Evolutionary conservation across 148 eudicot genomes (phyloP).

Genomic region (Talinum fruticosum): DNA sequence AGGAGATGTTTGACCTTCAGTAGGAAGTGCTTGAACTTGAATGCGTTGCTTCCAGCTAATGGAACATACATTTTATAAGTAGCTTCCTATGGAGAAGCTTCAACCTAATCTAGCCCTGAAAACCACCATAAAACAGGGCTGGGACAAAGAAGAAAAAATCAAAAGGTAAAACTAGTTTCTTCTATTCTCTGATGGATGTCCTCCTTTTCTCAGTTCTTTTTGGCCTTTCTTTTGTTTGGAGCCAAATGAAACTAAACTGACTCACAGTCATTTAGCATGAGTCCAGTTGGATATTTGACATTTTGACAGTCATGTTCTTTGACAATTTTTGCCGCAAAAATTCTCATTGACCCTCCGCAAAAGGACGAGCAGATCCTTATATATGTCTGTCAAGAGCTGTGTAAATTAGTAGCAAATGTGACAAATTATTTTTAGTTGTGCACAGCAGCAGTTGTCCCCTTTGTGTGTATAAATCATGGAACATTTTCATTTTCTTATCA

Average conservation of each 20-base stretch:
- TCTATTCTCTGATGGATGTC: background rate
- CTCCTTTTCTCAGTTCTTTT: background rate
- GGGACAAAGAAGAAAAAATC: background rate
- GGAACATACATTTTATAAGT: background rate
- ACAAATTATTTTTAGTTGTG: background rate
- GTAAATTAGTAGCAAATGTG: background rate
- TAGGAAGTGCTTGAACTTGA: background rate
- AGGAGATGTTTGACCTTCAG: background rate
- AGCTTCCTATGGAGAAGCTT: background rate
- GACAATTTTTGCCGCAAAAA: background rate
- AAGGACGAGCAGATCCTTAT: background rate
- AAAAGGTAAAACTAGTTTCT: background rate
- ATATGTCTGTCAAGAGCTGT: background rate
- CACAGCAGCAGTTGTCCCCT: background rate
- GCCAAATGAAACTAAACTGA: background rate
- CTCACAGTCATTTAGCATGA: background rate
- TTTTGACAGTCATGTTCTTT: background rate
- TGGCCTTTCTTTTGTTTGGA: background rate
- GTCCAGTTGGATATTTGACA: background rate
- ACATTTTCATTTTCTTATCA: constrained; percentile 18
- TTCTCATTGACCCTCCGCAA: background rate
- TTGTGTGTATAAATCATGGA: background rate
- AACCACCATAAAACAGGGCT: background rate
- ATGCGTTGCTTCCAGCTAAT: background rate
- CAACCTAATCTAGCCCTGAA: background rate